Evolutionary conservation across 768 basidiomycete genomes (phyloP), one percentile per base, ranked within the genome.

Genomic region (Podaxis sp.): DNA sequence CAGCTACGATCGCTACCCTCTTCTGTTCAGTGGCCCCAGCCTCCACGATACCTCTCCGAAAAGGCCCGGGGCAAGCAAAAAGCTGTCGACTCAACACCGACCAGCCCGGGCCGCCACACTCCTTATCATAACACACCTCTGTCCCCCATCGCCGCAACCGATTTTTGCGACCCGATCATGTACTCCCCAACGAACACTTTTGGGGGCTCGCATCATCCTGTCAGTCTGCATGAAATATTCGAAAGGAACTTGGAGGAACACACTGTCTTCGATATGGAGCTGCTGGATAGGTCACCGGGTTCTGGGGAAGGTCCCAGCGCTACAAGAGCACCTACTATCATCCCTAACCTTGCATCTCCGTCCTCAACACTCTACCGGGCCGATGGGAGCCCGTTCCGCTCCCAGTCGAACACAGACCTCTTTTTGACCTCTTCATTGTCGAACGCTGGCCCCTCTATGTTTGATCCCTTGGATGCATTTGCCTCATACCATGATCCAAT

Each of bases 11-110:
- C 53, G 11, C 20, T n/a, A 10, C 30, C 36, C 30, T n/a, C 10
- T 20, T 13, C 30, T 44, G 48, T 10, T 13, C 48, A 11, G 20
- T 28, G 1, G 49, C n/a, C 13, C 13, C 20, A 55, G 20, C 22
- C 44, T 5, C 54, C 20, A 4, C 46, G 6, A 15, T 40, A 48
- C 22, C 60, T 62, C 4, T 62, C 60, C 26, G 60, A 62, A n/a
- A 62, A 62, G 33, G 60, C 60, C 24, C 53, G 33, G 17, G 60
- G 60, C 3, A 62, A 62, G n/a, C 60, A 49, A 26, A 62, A 56
- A 46, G 60, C 60, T 20, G 15, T 62, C 24, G 54, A 62, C 6
- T 17, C 53, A 20, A 24, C 17, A 8, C 33, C 33, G 10, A 4
- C 22, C 8, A 33, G 41, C 26, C 17, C 51, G 17, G 17, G 17